Base-by-base conservation (phyloP, 2,329 filamentous ascomycete species). In the Polytolypa hystricis region DNA sequence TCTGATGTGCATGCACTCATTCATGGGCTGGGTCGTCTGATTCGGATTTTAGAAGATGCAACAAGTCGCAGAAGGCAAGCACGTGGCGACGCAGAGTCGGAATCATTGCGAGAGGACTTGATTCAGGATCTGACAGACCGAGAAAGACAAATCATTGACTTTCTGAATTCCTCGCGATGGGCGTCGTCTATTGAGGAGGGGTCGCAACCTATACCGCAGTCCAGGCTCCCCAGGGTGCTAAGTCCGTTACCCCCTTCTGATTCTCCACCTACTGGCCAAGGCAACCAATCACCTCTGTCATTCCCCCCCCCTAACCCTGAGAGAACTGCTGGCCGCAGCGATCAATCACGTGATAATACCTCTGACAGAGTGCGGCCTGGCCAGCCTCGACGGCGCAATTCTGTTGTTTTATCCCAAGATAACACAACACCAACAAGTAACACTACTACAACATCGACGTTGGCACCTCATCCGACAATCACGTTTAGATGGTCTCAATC, bases 141-240 rank as follows among this genome's bases (percentile, higher is more conserved):
- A 33, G 62, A 65, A 45, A 55, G 62, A 36, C 49, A 61, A 38
- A 60, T 65, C 21, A 54, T 65, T 40, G 60, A 65, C 31, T 62
- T 61, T 36, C 42, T 65, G 41, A 62, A 63, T 41, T 55, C 58
- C 15, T 57, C 58, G 27, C 55, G 60, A 27, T 63, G 55, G 55
- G 54, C 57, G 5, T 54, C 58, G 20, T 35, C 43, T 14, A 43
- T 39, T 37, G 43, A 47, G 35, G 44, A 43, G 33, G 42, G 42
- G 2, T 30, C 25, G 10, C 32, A n/a, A n/a, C n/a, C n/a, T n/a
- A n/a, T n/a, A n/a, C n/a, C 33, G 25, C 14, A 47, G 50, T 37
- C 37, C 50, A 35, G 58, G 56, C 49, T 52, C 26, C 46, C 51
- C 27, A 42, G 47, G 10, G 54, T 56, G 41, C 38, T 49, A 35